Percentiles rank a stretch among this genome's conserved stretches.
These are phyloP conservation scores for Trichophyton verrucosum DNA, from an alignment of 2,329 filamentous ascomycete genomes.

Conservation along the genomic window DNA sequence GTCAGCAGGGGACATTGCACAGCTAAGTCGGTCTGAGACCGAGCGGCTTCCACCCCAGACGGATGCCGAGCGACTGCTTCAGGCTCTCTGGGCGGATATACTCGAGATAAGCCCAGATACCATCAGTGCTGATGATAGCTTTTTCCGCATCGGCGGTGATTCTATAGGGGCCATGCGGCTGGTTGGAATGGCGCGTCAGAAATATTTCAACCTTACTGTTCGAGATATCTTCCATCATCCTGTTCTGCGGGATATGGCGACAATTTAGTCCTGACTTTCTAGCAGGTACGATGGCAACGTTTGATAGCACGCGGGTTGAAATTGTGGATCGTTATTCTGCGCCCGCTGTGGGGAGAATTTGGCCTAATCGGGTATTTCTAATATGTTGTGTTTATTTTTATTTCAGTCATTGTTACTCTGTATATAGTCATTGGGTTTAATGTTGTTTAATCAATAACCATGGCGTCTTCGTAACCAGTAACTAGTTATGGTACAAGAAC, in stretches of 20 bases:
- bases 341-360: too few species aligned
- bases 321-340: too few species aligned
- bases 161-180: constrained; percentile 28
- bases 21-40: not conserved
- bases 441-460: too few species aligned
- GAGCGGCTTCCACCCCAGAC: not conserved
- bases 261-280: not conserved
- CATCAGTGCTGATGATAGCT: constrained; percentile 4
- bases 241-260: constrained; percentile 25
- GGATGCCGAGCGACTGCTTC: not conserved
- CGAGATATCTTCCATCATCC: constrained; percentile 10
- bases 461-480: too few species aligned
- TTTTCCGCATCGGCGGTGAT: constrained; percentile 22
- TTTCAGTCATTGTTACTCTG: too few species aligned
- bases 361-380: too few species aligned
- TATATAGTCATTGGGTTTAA: too few species aligned
- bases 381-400: too few species aligned
- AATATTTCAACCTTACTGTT: constrained; percentile 1
- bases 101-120: not conserved
- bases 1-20: not conserved
- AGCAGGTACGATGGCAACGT: too few species aligned
- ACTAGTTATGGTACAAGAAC: too few species aligned
- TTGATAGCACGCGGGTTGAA: too few species aligned
- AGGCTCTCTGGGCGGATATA: not conserved
- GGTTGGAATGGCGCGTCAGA: not conserved